Base-by-base conservation (phyloP, 139 green algal genomes). In the Chlamydomonas asymmetrica region DNA sequence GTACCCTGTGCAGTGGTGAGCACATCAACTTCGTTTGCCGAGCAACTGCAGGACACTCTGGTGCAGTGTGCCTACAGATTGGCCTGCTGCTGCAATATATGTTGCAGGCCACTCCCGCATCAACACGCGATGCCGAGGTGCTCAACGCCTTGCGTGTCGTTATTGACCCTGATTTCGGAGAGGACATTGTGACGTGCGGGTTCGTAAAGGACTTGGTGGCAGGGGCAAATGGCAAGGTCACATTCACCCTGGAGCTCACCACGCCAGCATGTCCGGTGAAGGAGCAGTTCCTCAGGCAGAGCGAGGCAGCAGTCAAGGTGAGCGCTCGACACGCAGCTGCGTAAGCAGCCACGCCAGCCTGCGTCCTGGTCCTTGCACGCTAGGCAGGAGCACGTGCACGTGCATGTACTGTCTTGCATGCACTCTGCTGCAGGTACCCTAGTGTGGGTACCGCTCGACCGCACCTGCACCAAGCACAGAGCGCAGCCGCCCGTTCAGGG, bases 231-330 rank as follows among this genome's bases (percentile, higher is more conserved):
- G 87, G 87, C n/a, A 32, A 27, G 18, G 93, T 97, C 23, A 66
- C 68, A 18, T 96, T 99, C 64, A 85, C 77, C 2, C 71, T 99
- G 31, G 91, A 99, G 85, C 89, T 99, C 22, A 99, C 96, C 43
- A 99, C 96, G 0, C 96, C 96, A 38, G 96, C 96, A 10, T 99
- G 96, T 86, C 96, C 96, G 52, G 88, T 99, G 54, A 99, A 99
- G 75, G 96, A 97, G 37, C 86, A 95, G 63, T 98, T 98, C 80
- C 82, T 97, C 73, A 74, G 84, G 27, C 81, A 92, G 74, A 76
- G 79, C n/a, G 82, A 56, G 3, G 49, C 88, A 62, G 79, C 73
- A 40, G 80, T 92, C 20, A 82, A 91, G 83, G 87, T 92, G 76
- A 4, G 78, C 34, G 4, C 18, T 5, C 2, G 25, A 7, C n/a